phyloP scores from a whole-genome alignment of 2,329 filamentous ascomycete genomes.

The Phoma herbarum region DNA sequence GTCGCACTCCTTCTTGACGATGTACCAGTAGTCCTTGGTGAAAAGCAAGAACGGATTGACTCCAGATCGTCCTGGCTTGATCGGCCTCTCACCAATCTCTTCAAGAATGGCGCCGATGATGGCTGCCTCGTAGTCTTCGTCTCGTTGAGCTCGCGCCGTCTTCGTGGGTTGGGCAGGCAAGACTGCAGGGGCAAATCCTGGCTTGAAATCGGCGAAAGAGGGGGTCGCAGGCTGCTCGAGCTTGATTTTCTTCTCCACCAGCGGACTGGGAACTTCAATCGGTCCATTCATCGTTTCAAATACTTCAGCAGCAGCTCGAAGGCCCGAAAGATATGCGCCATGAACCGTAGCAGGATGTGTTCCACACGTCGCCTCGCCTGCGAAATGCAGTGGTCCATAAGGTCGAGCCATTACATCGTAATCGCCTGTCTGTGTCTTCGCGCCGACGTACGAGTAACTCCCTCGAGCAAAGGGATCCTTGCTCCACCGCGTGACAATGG shows the following conservation, averaged over 20 bases:
- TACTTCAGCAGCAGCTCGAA: constrained; percentile 88
- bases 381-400: constrained; percentile 90
- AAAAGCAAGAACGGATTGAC: constrained; percentile 90
- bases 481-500: constrained; percentile 91
- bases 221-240: constrained; percentile 28
- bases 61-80: constrained; percentile 74
- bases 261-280: constrained; percentile 75
- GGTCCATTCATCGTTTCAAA: constrained; percentile 82
- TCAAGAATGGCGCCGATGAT: constrained; percentile 65
- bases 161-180: constrained; percentile 26
- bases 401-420: constrained; percentile 90
- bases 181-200: constrained; percentile 40
- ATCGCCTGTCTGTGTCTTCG: constrained; percentile 81
- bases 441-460: constrained; percentile 93
- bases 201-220: constrained; percentile 24
- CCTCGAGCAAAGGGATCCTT: constrained; percentile 90
- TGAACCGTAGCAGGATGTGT: constrained; percentile 97
- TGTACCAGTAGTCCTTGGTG: constrained; percentile 76
- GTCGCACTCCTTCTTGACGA: constrained; percentile 71
- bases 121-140: constrained; percentile 63
- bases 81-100: constrained; percentile 77
- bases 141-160: constrained; percentile 37
- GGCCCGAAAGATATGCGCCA: constrained; percentile 91
- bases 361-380: constrained; percentile 93
- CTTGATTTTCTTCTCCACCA: constrained; percentile 69